Conservation (phyloP, 78 protist genomes). For the Dictyostelium firmibasis region DNA sequence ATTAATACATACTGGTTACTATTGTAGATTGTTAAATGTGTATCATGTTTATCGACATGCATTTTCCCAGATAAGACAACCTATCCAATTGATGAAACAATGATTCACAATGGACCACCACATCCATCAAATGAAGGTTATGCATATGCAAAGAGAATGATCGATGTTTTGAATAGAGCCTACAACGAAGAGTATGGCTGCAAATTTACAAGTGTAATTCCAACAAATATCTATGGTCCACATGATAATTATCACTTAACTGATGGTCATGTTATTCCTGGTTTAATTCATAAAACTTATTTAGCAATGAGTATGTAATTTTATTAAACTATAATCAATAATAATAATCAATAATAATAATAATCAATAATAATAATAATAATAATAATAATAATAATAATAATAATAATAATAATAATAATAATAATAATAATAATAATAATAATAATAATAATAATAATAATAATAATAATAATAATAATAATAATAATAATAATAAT, state of each 20-base stretch:
- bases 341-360: background rate
- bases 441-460: too few species aligned
- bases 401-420: too few species aligned
- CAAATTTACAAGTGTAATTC: constrained; percentile 92
- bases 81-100: constrained; percentile 96
- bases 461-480: too few species aligned
- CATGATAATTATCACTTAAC: constrained; percentile 91
- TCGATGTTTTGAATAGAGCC: constrained; percentile 86
- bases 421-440: too few species aligned
- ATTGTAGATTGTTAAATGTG: constrained; percentile 84
- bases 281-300: constrained; percentile 91
- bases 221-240: constrained; percentile 95
- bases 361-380: too few species aligned
- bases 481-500: too few species aligned
- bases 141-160: constrained; percentile 96
- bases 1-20: too few species aligned
- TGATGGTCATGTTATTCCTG: constrained; percentile 95
- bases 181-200: constrained; percentile 89
- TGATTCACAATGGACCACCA: constrained; percentile 96
- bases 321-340: background rate
- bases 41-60: constrained; percentile 94
- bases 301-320: constrained; percentile 83
- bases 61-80: constrained; percentile 97
- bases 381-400: background rate
- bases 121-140: constrained; percentile 95